A percentile compares a stretch with the other conserved stretches of the same genome.
phyloP scores from a whole-genome alignment of 2,329 filamentous ascomycete genomes.

The Microcyclospora tardicrescens region DNA sequence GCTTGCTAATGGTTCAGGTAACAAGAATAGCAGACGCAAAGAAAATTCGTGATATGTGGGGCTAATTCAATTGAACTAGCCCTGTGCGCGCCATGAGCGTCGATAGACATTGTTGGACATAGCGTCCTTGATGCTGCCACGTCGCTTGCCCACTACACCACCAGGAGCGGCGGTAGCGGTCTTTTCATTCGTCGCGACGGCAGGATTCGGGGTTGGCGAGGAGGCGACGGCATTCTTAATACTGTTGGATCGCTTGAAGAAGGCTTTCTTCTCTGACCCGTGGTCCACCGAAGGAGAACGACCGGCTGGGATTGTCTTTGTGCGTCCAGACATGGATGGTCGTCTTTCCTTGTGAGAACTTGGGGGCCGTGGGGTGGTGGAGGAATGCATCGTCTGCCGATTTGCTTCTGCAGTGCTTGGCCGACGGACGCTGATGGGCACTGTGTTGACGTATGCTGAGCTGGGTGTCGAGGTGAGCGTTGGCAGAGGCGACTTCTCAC shows the following conservation, averaged over 20 bases:
- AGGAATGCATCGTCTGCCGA: background rate
- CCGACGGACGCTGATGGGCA: constrained; percentile 4
- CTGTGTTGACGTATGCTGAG: constrained; percentile 8
- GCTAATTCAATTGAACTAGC: background rate
- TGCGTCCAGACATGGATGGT: too few relatives aligned
- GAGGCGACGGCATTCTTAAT: constrained; percentile 1
- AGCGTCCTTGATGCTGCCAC: constrained; percentile 10
- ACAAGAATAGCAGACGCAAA: too few relatives aligned
- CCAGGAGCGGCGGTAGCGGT: background rate
- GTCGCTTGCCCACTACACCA: background rate
- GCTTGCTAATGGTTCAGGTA: too few relatives aligned
- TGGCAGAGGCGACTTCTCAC: constrained; percentile 11
- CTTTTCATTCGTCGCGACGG: background rate
- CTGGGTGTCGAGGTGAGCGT: constrained; percentile 12
- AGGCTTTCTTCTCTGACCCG: constrained; percentile 1
- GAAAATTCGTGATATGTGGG: too few relatives aligned
- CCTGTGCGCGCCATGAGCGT: constrained; percentile 2
- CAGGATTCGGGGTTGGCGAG: background rate
- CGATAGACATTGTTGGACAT: background rate
- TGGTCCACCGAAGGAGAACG: background rate
- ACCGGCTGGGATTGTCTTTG: background rate
- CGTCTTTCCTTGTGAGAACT: too few relatives aligned
- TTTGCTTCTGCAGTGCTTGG: constrained; percentile 5
- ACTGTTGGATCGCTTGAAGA: constrained; percentile 6
- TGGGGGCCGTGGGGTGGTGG: background rate